These are phyloP conservation scores for bread wheat (Triticum aestivum) DNA, from an alignment of 176 grass and related monocot genomes.

Conservation along the genomic window IWGSC_CS_RefSeq_v2.1 NC_057807.1:135828876-135829375, in stretches of 20 bases:
- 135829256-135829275: background rate
- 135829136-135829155: conserved; percentile 53
- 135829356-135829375: background rate
- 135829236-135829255: background rate
- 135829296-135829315: background rate
- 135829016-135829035: conserved; percentile 57
- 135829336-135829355: background rate
- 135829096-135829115: conserved; percentile 41
- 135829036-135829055: conserved; percentile 44
- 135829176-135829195: conserved; percentile 51
- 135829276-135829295: background rate
- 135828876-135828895: no score
- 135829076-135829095: conserved; percentile 36
- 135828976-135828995: conserved; percentile 75
- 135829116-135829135: conserved; percentile 57
- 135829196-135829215: conserved; percentile 52
- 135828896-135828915: conserved; percentile 39
- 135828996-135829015: conserved; percentile 57
- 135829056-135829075: conserved; percentile 61
- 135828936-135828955: conserved; percentile 70
- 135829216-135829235: background rate
- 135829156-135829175: conserved; percentile 58
- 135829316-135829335: background rate
- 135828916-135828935: conserved; percentile 55
- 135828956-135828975: conserved; percentile 71